Conservation (phyloP, 2,329 filamentous ascomycete species). For the Fusarium robinianum region DNA sequence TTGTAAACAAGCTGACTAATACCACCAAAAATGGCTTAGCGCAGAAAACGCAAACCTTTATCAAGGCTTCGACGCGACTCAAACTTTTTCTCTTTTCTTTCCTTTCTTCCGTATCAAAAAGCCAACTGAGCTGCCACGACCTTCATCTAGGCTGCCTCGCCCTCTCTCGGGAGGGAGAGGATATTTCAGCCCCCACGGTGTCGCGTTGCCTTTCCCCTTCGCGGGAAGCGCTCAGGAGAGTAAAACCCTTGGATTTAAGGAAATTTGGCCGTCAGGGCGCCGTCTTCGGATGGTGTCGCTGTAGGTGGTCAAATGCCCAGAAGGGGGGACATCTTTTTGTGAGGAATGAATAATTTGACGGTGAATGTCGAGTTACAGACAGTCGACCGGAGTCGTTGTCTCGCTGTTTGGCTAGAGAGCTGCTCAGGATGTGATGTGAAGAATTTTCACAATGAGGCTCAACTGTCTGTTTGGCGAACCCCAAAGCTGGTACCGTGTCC, state of each 20-base stretch:
- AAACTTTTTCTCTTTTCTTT: constrained; percentile 46
- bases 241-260: constrained; percentile 65
- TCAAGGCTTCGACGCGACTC: constrained; percentile 23
- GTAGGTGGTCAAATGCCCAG: constrained; percentile 63
- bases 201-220: constrained; percentile 62
- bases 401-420: too few relatives aligned
- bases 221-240: constrained; percentile 61
- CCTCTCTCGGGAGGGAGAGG: too few relatives aligned
- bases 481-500: too few relatives aligned
- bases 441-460: too few relatives aligned
- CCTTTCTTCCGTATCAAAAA: constrained; percentile 64
- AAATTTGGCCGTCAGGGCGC: constrained; percentile 58
- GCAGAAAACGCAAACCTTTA: constrained; percentile 27
- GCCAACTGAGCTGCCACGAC: constrained; percentile 67
- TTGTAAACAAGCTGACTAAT: constrained; percentile 32
- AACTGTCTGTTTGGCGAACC: too few relatives aligned
- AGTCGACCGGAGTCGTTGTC: too few relatives aligned
- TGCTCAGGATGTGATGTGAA: too few relatives aligned
- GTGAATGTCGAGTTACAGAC: too few relatives aligned
- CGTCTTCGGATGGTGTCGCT: constrained; percentile 41
- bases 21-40: constrained; percentile 28
- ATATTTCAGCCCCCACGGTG: constrained; percentile 63
- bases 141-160: constrained; percentile 52
- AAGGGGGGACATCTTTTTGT: constrained; percentile 59
- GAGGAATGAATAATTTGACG: constrained; percentile 17